Evolutionary conservation across 83 land plant genomes (phyloP), one percentile per base, ranked within the genome.

Genomic region (Diphasiastrum complanatum): DNA sequence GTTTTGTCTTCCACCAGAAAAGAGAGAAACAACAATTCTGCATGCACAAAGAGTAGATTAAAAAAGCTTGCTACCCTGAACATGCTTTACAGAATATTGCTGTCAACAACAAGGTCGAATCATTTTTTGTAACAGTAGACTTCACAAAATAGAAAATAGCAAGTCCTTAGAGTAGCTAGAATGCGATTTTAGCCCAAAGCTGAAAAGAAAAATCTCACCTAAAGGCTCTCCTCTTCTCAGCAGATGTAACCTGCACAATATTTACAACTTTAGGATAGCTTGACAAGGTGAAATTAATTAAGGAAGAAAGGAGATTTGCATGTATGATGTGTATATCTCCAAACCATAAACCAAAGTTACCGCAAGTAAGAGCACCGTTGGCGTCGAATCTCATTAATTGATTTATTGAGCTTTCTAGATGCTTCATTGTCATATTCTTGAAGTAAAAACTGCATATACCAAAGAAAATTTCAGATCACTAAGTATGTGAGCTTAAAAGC

Each of bases 361-460:
- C 96, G 85, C 5, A 93, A 77, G 59, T 93, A 93, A 36, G 99
- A 93, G 72, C 86, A 89, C 55, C 99, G 85, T 66, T 93, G 87
- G 28, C 85, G 80, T 55, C 99, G 65, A 41, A 93, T 83, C 74
- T 89, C 96, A 70, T 93, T 93, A 5, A 93, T 61, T 35, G 83
- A 70, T 25, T 75, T 81, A 75, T 83, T 81, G 12, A 93, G 58
- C 60, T 81, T 82, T 75, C 72, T 81, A 33, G 99, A 93, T 24
- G 79, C 57, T 1, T 81, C 88, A 61, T 89, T 93, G 45, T 80
- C 89, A 63, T 45, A 79, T 51, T 81, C 85, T 80, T 85, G 76
- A 60, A 89, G 70, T 63, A 89, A 60, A 64, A 70, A 81, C 97
- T 92, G 84, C 61, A 66, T 1, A 27, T n/a, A 24, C 30, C 58